These are phyloP conservation scores for Tirmania nivea DNA, from an alignment of 495 filamentous ascomycete species.

Conservation along the genomic window DNA sequence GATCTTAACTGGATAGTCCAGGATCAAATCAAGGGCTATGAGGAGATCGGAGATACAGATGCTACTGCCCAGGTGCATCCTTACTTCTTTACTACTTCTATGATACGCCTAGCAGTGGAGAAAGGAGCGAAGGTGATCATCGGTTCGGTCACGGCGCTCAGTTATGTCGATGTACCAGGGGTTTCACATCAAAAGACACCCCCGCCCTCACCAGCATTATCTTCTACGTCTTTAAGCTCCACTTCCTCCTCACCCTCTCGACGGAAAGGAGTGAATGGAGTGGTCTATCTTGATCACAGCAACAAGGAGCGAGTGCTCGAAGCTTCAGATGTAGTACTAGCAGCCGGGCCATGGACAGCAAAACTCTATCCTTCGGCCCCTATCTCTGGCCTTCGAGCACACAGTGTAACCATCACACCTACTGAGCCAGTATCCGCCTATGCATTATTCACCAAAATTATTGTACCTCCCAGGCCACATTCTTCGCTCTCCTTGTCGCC, in stretches of 20 bases:
- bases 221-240: conserved; percentile 10
- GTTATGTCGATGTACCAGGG: conserved; percentile 23
- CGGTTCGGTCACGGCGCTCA: conserved; percentile 43
- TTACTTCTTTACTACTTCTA: conserved; percentile 71
- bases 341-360: conserved; percentile 80
- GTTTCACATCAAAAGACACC: conserved; percentile 11
- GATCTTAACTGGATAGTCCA: conserved; percentile 75
- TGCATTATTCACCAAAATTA: conserved; percentile 77
- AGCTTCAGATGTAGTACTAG: conserved; percentile 51
- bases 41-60: conserved; percentile 53
- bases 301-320: conserved; percentile 36
- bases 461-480: conserved; percentile 32
- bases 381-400: conserved; percentile 62
- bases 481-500: neutral
- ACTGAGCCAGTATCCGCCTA: conserved; percentile 58
- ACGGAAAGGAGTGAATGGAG: conserved; percentile 32
- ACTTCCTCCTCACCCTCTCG: conserved; percentile 4
- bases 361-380: conserved; percentile 51
- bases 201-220: conserved; percentile 10
- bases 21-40: conserved; percentile 44
- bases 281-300: conserved; percentile 54
- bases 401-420: conserved; percentile 69
- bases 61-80: conserved; percentile 88
- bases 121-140: conserved; percentile 50
- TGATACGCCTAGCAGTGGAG: conserved; percentile 57